Conservation (phyloP, 225 moss, liverwort and hornwort genomes). For the Asterella californica region DNA sequence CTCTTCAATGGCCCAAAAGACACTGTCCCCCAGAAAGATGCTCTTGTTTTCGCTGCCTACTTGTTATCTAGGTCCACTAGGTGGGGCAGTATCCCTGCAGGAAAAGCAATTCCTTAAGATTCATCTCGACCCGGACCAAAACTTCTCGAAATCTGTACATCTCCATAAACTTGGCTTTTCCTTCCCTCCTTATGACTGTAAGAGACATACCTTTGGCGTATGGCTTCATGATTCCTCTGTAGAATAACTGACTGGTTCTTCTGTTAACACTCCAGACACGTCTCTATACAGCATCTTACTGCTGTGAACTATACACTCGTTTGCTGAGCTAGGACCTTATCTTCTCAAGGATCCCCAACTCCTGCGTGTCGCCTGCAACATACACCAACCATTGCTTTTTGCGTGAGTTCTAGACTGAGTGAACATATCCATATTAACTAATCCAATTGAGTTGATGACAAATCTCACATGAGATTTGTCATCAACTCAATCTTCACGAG, state of each 20-base stretch:
- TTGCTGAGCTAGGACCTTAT: conserved; percentile 17
- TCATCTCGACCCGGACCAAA: neutral
- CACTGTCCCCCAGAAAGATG: neutral
- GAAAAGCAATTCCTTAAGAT: neutral
- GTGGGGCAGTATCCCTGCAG: neutral
- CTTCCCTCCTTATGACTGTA: neutral
- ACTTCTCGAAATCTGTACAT: neutral
- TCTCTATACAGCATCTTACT: neutral
- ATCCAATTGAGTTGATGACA: too few relatives aligned
- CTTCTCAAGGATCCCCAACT: conserved; percentile 43
- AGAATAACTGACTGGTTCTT: neutral
- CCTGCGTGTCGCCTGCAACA: conserved; percentile 25
- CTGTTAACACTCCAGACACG: neutral
- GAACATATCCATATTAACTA: neutral
- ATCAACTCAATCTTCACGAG: neutral
- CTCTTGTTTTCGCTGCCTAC: neutral
- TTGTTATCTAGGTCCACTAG: neutral
- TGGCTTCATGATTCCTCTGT: too few relatives aligned
- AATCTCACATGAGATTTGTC: neutral
- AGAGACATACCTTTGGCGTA: neutral
- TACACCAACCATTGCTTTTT: neutral
- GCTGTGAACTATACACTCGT: too few relatives aligned
- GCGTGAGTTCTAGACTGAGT: neutral
- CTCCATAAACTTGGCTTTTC: neutral
- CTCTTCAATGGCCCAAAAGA: neutral